Conservation (phyloP, 164 flowering plant genomes). For the Brasenia schreberi region DNA sequence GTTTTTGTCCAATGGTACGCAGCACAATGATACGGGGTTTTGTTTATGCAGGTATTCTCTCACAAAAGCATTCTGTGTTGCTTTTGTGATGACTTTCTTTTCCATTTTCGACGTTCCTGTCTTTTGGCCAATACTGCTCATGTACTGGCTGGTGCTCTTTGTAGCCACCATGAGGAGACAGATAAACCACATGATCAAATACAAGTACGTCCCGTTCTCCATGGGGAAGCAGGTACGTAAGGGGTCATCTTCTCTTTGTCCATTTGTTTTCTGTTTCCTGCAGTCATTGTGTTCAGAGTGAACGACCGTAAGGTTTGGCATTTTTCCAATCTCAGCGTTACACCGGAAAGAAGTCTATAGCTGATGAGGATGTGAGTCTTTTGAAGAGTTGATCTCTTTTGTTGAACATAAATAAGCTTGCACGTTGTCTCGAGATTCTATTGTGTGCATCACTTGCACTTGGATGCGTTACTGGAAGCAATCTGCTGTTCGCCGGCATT, state of each 20-base stretch:
- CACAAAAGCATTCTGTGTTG: conserved; percentile 66
- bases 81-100: conserved; percentile 73
- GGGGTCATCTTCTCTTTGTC: not conserved
- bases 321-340: not conserved
- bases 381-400: not conserved
- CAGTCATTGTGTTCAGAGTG: not conserved
- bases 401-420: not conserved
- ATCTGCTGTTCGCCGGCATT: not conserved
- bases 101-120: conserved; percentile 74
- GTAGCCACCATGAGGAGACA: conserved; percentile 71
- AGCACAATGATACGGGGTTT: not conserved
- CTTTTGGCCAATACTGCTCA: conserved; percentile 82
- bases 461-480: not conserved
- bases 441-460: not conserved
- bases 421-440: not conserved
- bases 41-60: conserved; percentile 47
- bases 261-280: not conserved
- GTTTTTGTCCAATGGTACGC: too few relatives aligned
- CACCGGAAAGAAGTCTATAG: not conserved
- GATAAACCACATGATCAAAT: conserved; percentile 73
- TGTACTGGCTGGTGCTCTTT: conserved; percentile 73
- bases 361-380: conserved; percentile 1
- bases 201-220: conserved; percentile 76
- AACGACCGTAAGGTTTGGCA: not conserved
- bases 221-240: conserved; percentile 61